phyloP scores from a whole-genome alignment of 2,329 filamentous ascomycete genomes.

The Ceratocystis eucalypticola region DNA sequence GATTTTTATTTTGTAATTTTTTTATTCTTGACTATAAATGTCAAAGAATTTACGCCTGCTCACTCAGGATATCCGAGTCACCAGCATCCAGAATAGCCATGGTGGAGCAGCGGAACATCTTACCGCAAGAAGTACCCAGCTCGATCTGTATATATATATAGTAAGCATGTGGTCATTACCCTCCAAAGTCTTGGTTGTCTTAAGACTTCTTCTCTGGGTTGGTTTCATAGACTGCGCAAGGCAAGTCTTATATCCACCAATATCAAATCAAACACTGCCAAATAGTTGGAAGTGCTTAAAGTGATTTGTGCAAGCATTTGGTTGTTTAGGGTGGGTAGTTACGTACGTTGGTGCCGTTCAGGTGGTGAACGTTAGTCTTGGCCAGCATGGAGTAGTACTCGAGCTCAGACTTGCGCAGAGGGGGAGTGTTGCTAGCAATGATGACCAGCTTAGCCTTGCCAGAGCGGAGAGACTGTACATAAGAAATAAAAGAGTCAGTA shows the following conservation, averaged over 20 bases:
- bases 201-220: constrained; percentile 85
- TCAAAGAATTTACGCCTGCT: constrained; percentile 34
- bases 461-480: constrained; percentile 61
- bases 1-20: constrained; percentile 10
- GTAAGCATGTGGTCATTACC: constrained; percentile 51
- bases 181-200: constrained; percentile 62
- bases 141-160: constrained; percentile 58
- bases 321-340: constrained; percentile 20
- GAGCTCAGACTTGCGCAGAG: constrained; percentile 93
- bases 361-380: constrained; percentile 96
- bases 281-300: background rate
- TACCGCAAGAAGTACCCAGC: constrained; percentile 94
- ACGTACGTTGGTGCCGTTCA: constrained; percentile 97
- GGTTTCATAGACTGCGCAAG: constrained; percentile 26
- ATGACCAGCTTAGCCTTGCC: constrained; percentile 99
- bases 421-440: constrained; percentile 86
- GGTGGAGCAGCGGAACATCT: constrained; percentile 96
- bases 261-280: background rate
- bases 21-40: constrained; percentile 13
- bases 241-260: constrained; percentile 22
- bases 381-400: constrained; percentile 90
- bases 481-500: background rate
- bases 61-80: constrained; percentile 92
- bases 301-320: background rate
- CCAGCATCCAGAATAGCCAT: constrained; percentile 95